Evolutionary conservation across 495 filamentous ascomycete species (phyloP).

Genomic region (Diplogelasinospora grovesii): DNA sequence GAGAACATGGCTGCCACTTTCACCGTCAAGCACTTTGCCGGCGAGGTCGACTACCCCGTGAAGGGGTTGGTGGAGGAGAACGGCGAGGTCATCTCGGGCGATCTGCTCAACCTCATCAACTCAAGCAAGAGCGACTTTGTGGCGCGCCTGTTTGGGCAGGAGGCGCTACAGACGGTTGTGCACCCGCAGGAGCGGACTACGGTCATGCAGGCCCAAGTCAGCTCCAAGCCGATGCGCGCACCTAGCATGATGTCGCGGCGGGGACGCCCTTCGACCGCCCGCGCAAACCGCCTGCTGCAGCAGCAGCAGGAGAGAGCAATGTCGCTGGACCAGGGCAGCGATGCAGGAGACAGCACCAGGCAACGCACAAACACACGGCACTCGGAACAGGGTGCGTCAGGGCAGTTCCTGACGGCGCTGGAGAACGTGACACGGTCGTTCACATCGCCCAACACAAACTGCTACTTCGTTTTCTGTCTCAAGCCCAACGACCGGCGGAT

Average conservation of each 20-base stretch:
- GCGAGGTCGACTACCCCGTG: conserved; percentile 91
- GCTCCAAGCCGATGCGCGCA: conserved; percentile 84
- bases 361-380: conserved; percentile 27
- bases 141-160: conserved; percentile 83
- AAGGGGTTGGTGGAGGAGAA: conserved; percentile 87
- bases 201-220: conserved; percentile 93
- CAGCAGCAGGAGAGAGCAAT: conserved; percentile 39
- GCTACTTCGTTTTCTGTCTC: conserved; percentile 93
- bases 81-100: conserved; percentile 89
- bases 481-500: conserved; percentile 97
- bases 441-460: conserved; percentile 72
- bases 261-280: conserved; percentile 37
- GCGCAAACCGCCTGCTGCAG: conserved; percentile 26
- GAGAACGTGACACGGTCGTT: conserved; percentile 84
- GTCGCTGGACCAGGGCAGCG: conserved; percentile 37
- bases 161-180: conserved; percentile 79
- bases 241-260: conserved; percentile 79
- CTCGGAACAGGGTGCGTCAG: conserved; percentile 75
- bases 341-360: conserved; percentile 35
- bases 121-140: conserved; percentile 84
- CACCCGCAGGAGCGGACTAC: conserved; percentile 86
- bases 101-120: conserved; percentile 91
- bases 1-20: conserved; percentile 70
- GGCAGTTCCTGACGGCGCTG: conserved; percentile 83
- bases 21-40: conserved; percentile 89